Evolutionary conservation across 148 eudicot species (phyloP), one percentile per base, ranked within the genome.

Genomic region (Camellia sinensis): DNA sequence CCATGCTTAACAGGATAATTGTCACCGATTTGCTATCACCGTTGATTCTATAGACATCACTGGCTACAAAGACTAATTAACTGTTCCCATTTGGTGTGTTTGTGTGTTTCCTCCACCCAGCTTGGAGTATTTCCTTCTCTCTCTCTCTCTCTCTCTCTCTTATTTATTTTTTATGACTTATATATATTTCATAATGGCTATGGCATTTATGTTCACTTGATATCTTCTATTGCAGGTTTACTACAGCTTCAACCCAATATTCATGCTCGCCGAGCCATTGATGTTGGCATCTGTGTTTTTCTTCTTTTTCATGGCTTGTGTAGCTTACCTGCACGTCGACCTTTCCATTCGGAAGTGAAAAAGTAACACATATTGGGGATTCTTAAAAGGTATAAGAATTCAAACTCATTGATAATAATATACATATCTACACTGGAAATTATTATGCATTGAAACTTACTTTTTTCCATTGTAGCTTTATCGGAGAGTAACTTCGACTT

Each of bases 221-320:
- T 48, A 22, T 73, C 22, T 19, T 66, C 53, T 77, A 82, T 59
- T 87, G 82, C 95, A 96, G 99, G 94, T 96, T 63, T 85, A 92
- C 88, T 96, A 96, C 87, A 84, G 84, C 68, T 96, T 96, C 92
- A 91, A 90, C 80, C 92, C 91, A 10, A 78, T 84, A 69, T 96
- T 85, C 86, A 96, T 96, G 99, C 95, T 96, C 81, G 99, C 90
- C 1, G 99, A 96, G 89, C 99, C 99, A 43, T 82, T 96, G 92
- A 93, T 96, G 89, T 77, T 96, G 86, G 80, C 82, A 74, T 89
- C 97, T 64, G 91, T 86, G 6, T 93, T 91, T 78, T 88, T 92
- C 86, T 85, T 96, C 71, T 78, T 91, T 83, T 96, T 96, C 84
- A n/a, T 87, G 80, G 89, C 94, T 40, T 91, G 88, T 79, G 66